These are phyloP conservation scores for Uncinocarpus reesii DNA, from an alignment of 2,329 filamentous ascomycete genomes.

Conservation along the genomic window DNA sequence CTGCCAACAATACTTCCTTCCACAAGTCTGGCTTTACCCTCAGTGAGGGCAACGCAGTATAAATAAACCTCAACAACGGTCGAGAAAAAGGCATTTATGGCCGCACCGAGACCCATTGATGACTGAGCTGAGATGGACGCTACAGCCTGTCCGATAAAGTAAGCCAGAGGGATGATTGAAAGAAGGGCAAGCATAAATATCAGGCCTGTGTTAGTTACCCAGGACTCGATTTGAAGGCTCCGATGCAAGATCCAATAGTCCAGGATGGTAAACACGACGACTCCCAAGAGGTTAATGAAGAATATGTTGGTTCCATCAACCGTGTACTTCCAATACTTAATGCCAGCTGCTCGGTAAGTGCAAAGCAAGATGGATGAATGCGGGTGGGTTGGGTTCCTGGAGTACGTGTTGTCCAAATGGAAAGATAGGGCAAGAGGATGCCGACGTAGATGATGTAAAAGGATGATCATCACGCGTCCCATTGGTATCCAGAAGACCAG, in stretches of 20 bases:
- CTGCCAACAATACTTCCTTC: constrained; percentile 96
- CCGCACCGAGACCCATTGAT: constrained; percentile 93
- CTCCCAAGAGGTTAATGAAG: constrained; percentile 87
- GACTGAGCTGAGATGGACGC: constrained; percentile 97
- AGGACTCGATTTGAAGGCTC: constrained; percentile 56
- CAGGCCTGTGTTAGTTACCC: constrained; percentile 72
- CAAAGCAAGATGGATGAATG: constrained; percentile 84
- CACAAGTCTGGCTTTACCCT: constrained; percentile 86
- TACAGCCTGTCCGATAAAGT: constrained; percentile 97
- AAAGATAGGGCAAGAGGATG: constrained; percentile 90
- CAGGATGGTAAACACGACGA: constrained; percentile 89
- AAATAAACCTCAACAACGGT: constrained; percentile 96
- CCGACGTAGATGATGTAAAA: constrained; percentile 82
- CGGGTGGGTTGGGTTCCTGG: constrained; percentile 58
- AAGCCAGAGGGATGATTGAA: constrained; percentile 91
- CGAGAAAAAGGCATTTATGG: constrained; percentile 96
- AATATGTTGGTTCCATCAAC: constrained; percentile 98
- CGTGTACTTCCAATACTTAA: constrained; percentile 99
- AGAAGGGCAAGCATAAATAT: constrained; percentile 74
- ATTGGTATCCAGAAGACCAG: constrained; percentile 97
- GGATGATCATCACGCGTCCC: constrained; percentile 83
- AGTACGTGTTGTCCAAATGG: constrained; percentile 70
- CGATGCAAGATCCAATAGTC: constrained; percentile 75
- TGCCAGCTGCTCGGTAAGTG: constrained; percentile 89
- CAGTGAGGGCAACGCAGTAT: constrained; percentile 84